Conservation (phyloP, 371 early-diverging fungal genomes). For the Mucor plumbeus region DNA sequence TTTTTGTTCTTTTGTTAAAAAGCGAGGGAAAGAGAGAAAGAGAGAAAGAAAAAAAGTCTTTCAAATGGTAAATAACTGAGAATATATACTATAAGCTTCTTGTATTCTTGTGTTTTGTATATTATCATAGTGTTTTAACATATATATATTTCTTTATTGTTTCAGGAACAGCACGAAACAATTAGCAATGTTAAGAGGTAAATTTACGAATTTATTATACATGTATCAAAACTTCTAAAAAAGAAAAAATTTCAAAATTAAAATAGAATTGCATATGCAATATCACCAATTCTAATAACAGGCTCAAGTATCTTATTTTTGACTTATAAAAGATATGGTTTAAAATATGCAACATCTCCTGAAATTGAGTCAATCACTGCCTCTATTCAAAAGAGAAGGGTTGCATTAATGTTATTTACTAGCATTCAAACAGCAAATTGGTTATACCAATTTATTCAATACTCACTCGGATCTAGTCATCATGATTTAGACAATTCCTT, state of each 20-base stretch:
- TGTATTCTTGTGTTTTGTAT: no score
- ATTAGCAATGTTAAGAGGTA: not conserved
- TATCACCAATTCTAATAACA: constrained; percentile 9
- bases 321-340: constrained; percentile 7
- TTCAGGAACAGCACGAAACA: constrained; percentile 8
- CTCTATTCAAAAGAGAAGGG: constrained; percentile 14
- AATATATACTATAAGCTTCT: no score
- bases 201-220: not conserved
- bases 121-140: not conserved
- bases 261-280: constrained; percentile 4
- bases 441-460: constrained; percentile 15
- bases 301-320: constrained; percentile 6
- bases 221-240: not conserved
- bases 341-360: constrained; percentile 5
- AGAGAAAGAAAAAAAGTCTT: not conserved
- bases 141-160: not conserved
- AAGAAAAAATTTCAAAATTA: not conserved
- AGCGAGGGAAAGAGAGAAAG: no score
- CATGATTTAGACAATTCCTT: constrained; percentile 8
- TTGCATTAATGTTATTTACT: constrained; percentile 2
- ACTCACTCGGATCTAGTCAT: not conserved
- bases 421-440: constrained; percentile 6
- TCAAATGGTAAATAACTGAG: not conserved
- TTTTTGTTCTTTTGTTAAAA: no score
- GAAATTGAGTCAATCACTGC: constrained; percentile 13